Conservation (phyloP, 2,329 filamentous ascomycete genomes). For the Fusarium tanahbumbuense region DNA sequence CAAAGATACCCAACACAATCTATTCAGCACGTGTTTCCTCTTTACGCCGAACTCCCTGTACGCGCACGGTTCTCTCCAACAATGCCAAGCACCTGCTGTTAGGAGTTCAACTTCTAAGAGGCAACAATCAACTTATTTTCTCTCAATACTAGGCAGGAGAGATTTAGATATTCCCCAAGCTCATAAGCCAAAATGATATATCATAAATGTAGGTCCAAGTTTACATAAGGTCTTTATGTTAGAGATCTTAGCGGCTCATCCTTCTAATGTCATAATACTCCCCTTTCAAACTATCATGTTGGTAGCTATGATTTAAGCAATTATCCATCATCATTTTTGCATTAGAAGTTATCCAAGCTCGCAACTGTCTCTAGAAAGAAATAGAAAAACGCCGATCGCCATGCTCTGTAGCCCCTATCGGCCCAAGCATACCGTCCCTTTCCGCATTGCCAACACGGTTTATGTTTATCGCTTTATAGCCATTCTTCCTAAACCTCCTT, state of each 20-base stretch:
- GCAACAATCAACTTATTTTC: neutral
- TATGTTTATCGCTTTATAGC: neutral
- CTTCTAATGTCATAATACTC: neutral
- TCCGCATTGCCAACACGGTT: neutral
- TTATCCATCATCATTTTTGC: slow-evolving; percentile 16
- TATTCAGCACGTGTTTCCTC: neutral
- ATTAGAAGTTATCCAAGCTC: slow-evolving; percentile 4
- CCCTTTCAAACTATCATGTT: neutral
- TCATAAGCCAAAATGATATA: neutral
- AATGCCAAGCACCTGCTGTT: neutral
- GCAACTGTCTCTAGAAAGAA: neutral
- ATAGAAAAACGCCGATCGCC: slow-evolving; percentile 6
- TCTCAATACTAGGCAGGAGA: neutral
- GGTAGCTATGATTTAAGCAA: neutral
- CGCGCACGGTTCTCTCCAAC: neutral
- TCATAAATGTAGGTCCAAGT: neutral
- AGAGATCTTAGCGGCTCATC: neutral
- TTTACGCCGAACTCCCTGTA: neutral
- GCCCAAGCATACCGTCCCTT: neutral
- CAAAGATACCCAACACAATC: slow-evolving; percentile 30
- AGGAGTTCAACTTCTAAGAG: neutral
- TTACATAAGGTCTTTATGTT: neutral
- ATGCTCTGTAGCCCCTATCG: neutral
- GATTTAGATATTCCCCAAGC: neutral
- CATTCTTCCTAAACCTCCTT: neutral